Conservation (phyloP, 257 asterid species). For the Nicotiana noctiflora region DNA sequence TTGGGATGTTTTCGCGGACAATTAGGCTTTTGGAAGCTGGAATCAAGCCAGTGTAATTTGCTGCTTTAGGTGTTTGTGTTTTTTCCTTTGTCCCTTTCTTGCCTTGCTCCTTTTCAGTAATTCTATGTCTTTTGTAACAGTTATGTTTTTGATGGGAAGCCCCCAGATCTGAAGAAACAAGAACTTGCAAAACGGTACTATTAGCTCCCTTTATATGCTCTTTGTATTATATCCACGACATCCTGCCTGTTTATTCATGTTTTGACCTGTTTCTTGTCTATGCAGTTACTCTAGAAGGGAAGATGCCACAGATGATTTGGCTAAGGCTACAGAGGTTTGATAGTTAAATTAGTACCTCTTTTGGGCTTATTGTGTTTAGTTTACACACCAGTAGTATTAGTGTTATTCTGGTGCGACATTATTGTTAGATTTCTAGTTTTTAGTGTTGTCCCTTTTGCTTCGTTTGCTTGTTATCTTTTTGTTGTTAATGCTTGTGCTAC, state of each 20-base stretch:
- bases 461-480: too few relatives aligned
- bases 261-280: slow-evolving; percentile 6
- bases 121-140: slow-evolving; percentile 27
- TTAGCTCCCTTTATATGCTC: slow-evolving; percentile 14
- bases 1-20: slow-evolving; percentile 90
- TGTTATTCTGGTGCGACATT: too few relatives aligned
- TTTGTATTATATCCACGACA: background rate
- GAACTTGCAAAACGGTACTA: slow-evolving; percentile 95
- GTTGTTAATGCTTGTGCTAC: too few relatives aligned
- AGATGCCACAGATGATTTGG: slow-evolving; percentile 82
- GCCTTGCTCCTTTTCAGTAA: slow-evolving; percentile 2
- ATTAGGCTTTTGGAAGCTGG: slow-evolving; percentile 98
- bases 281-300: slow-evolving; percentile 82
- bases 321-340: slow-evolving; percentile 72
- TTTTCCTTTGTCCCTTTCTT: background rate
- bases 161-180: slow-evolving; percentile 92
- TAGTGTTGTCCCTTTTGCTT: too few relatives aligned
- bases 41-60: slow-evolving; percentile 84
- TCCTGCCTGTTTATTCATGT: background rate
- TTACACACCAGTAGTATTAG: too few relatives aligned
- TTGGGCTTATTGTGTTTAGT: background rate
- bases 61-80: slow-evolving; percentile 8
- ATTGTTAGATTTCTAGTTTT: too few relatives aligned
- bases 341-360: background rate
- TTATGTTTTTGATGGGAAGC: slow-evolving; percentile 93